Evolutionary conservation across 1,284 basidiomycete genomes (phyloP), one percentile per base, ranked within the genome.

Genomic region (Trichosporon sp.): DNA sequence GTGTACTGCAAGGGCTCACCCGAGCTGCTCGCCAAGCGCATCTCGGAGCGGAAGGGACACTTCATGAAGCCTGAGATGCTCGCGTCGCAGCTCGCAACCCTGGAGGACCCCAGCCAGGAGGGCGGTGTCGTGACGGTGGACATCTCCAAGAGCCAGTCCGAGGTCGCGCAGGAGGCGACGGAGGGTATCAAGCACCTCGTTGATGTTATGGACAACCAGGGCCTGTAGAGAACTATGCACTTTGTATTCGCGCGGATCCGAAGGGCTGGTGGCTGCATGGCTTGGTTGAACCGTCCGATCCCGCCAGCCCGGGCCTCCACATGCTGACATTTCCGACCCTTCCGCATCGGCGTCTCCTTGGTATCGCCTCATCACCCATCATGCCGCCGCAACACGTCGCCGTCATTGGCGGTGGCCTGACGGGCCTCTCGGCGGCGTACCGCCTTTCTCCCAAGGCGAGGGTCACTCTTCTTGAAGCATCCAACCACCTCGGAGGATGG

Each of bases 11-110:
- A 91, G 63, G 93, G 93, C 2, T 81, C 86, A 23, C 83, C 85
- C 51, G 87, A 89, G 31, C 80, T 91, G 64, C 80, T 97, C 62
- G 75, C 87, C 74, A 86, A 89, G 64, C 85, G 95, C 51, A 93
- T 98, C 88, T 77, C 82, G 75, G 85, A 85, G 66, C 85, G 95
- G 32, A 82, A 88, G 72, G 89, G 89, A 0, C 95, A 98, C 82
- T 97, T 93, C 75, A 93, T 98, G 91, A 94, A 94, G 81, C 87
- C 89, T 2, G 66, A 77, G 25, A 96, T 98, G 95, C 85, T 98
- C 72, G 90, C 91, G 66, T 91, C 90, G 72, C 95, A 98, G 84
- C 78, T 97, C 71, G 84, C 84, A 21, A 90, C 92, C 38, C 80
- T 98, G 69, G 92, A 98, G 83, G 87, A 86, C 72, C 93, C 93